Evolutionary conservation across 805 yeast species (phyloP), one percentile per base, ranked within the genome.

Genomic region (Lipomyces mesembrius): DNA sequence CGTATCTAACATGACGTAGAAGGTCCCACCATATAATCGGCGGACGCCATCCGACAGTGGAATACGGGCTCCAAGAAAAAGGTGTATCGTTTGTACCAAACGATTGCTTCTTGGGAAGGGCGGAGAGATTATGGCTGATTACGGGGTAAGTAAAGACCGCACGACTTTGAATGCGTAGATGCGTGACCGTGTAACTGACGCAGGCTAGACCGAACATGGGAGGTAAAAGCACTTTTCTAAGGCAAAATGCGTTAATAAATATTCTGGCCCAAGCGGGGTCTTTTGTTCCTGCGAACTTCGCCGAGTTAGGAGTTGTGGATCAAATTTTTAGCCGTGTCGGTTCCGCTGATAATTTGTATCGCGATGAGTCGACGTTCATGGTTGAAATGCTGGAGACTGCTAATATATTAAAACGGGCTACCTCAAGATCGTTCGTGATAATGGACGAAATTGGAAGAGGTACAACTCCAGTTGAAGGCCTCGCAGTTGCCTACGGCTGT

Each of bases 381-480:
- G 91, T 89, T 17, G 97, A 92, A 73, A 91, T 92, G 97, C 82
- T 88, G 52, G 97, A 92, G 75, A 89, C 96, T 1, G 85, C 91
- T 1, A 78, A 81, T 56, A 91, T 92, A 46, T 75, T 92, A 49
- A 80, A 84, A 51, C 84, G 85, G 55, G 88, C 96, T 8, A 88
- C 95, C 0, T 72, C 79, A 0, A 79, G 83, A 46, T 91, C 97
- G 0, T 79, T 92, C 68, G 90, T 94, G 0, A 87, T 92, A 27
- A 80, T 92, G 64, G 97, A 92, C 77, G 97, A 92, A 74, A 87
- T 92, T 27, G 97, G 97, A 1, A 81, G 97, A 63, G 97, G 97
- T 0, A 92, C 97, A 0, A 89, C 96, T 63, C 88, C 91, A 0
- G 81, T 80, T 61, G 97, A 92, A 78, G 97, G 97, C 0, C 80